Evolutionary conservation across 768 basidiomycete genomes (phyloP), one percentile per base, ranked within the genome.

Genomic region (Daedaleopsis sinensis): DNA sequence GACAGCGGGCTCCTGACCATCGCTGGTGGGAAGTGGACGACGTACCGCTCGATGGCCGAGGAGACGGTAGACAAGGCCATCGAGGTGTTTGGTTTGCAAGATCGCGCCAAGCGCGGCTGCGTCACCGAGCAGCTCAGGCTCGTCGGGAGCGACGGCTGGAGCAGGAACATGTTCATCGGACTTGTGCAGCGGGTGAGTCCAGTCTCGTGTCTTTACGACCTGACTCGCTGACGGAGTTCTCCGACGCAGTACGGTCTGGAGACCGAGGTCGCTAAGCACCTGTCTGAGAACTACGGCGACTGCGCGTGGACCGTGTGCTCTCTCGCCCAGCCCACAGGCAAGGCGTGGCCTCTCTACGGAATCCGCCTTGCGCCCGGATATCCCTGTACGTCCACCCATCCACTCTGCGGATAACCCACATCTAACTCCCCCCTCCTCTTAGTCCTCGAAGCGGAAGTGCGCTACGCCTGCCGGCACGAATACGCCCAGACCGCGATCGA

Each of bases 11-110:
- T 99, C 67, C 76, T 99, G 62, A 98, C 96, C 32, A 94, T 98
- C 68, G 94, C 93, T 2, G 96, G 96, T 18, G 96, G 96, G 5
- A 99, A 99, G 76, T 99, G 96, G 96, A 99, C 96, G 61, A 98
- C 96, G 51, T 99, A 98, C 78, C 80, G 92, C 52, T 89, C 88
- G 36, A 97, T 98, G 96, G 94, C 96, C 23, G 83, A 94, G 78
- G 96, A 98, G 78, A 91, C 94, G 0, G 89, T 98, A 48, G 91
- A 98, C 74, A 79, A 82, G 61, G 96, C 96, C 12, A 81, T 98
- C 61, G 83, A 90, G 73, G 83, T 83, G 43, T 97, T 92, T 77
- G 80, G 77, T 32, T 77, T 98, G 57, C 77, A 84, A 69, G 77
- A 77, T 0, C 80, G 74, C 58, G 81, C 77, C 19, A 83, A 72